Evolutionary conservation across 768 basidiomycete genomes (phyloP).

Genomic region (Naganishia friedmannii): DNA sequence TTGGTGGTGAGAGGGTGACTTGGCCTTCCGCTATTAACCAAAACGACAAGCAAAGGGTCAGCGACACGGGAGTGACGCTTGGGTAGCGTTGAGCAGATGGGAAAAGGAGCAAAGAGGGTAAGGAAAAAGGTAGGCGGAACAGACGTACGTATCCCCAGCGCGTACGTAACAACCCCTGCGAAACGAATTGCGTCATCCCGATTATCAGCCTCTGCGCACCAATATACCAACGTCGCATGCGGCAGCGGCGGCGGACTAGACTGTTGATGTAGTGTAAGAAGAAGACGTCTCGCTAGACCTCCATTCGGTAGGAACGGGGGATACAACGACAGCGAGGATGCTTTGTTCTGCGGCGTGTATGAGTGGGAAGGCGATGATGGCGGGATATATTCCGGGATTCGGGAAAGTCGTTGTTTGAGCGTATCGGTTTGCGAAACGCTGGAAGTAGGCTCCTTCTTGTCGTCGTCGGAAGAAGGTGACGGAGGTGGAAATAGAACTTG

Average conservation of each 20-base stretch:
- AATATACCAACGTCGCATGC: constrained; percentile 11
- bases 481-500: constrained; percentile 4
- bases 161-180: constrained; percentile 10
- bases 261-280: background rate
- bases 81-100: no score
- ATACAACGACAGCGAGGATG: no score
- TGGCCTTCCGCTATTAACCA: background rate
- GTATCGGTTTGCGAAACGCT: no score
- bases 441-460: no score
- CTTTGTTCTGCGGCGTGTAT: no score
- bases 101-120: no score
- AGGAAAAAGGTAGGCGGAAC: background rate
- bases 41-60: background rate
- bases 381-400: background rate
- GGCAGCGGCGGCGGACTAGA: background rate
- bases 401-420: background rate
- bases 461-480: background rate
- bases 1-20: background rate
- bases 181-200: constrained; percentile 21
- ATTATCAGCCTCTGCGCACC: constrained; percentile 28
- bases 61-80: no score
- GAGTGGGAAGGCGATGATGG: background rate
- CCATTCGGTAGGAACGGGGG: constrained; percentile 2
- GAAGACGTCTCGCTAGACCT: background rate
- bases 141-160: constrained; percentile 15